A percentile compares a stretch with the other conserved stretches of the same genome.
phyloP scores from a whole-genome alignment of 2,329 filamentous ascomycete species.

The Monilinia aucupariae region DNA sequence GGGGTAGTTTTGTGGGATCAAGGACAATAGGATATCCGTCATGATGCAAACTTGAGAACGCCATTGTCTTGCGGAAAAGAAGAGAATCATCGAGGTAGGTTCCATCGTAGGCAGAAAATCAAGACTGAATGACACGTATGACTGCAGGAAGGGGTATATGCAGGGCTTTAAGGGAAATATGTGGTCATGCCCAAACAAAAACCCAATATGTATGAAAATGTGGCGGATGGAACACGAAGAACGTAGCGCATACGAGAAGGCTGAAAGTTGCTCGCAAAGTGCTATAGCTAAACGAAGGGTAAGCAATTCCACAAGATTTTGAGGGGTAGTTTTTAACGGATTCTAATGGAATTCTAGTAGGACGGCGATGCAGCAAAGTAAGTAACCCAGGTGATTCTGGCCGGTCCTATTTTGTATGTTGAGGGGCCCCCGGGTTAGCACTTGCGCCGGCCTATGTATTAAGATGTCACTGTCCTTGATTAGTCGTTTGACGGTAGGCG shows the following conservation, averaged over 20 bases:
- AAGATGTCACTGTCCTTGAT: not conserved
- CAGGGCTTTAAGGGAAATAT: not conserved
- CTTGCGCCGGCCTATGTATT: not conserved
- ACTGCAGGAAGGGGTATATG: not conserved
- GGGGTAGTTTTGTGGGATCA: not conserved
- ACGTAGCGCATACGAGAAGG: not conserved
- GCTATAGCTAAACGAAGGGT: not conserved
- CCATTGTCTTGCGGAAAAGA: not conserved
- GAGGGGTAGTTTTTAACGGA: not conserved
- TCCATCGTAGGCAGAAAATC: not conserved
- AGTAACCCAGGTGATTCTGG: not conserved
- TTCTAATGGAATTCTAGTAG: not conserved
- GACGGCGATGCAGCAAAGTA: not conserved
- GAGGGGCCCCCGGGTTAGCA: not conserved
- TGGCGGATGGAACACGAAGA: not conserved
- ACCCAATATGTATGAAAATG: not conserved
- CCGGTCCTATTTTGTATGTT: not conserved
- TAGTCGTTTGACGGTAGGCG: not conserved
- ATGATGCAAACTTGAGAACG: not conserved
- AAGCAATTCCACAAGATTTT: not conserved
- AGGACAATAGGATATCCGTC: not conserved
- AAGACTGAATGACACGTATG: not conserved
- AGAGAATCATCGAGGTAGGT: too few species aligned
- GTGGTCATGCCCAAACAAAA: not conserved
- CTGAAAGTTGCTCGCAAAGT: not conserved